A percentile compares a stretch with the other conserved stretches of the same genome.
These are phyloP conservation scores for Hibiscus trionum DNA, from an alignment of 345 rosid species.

Conservation along the genomic window DNA sequence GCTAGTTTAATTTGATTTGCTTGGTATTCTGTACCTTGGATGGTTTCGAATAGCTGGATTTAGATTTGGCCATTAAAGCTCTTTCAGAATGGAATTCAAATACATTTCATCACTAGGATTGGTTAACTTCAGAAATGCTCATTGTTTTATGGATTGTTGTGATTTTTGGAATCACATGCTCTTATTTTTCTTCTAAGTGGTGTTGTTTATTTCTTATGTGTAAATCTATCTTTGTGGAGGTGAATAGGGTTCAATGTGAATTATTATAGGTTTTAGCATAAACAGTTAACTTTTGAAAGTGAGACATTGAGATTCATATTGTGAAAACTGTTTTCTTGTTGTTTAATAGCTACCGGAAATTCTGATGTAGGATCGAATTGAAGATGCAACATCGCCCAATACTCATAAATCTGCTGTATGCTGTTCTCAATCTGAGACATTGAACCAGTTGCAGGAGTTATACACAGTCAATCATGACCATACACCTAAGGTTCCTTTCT, in stretches of 20 bases:
- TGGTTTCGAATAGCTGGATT: neutral
- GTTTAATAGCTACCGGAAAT: neutral
- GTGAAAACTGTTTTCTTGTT: neutral
- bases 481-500: conserved; percentile 9
- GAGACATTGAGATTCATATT: neutral
- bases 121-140: neutral
- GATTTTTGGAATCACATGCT: neutral
- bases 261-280: neutral
- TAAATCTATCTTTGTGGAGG: neutral
- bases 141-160: neutral
- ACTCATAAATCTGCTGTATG: neutral
- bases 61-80: neutral
- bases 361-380: conserved; percentile 12
- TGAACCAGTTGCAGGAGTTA: neutral
- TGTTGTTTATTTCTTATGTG: neutral
- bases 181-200: neutral
- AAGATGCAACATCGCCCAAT: neutral
- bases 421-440: neutral
- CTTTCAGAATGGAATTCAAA: neutral
- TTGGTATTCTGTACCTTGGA: neutral
- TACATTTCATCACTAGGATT: neutral
- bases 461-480: conserved; percentile 7
- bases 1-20: neutral
- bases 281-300: neutral
- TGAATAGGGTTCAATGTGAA: neutral